Evolutionary conservation across 2,329 filamentous ascomycete species (phyloP), one percentile per base, ranked within the genome.

Genomic region (Orbilia javanica): DNA sequence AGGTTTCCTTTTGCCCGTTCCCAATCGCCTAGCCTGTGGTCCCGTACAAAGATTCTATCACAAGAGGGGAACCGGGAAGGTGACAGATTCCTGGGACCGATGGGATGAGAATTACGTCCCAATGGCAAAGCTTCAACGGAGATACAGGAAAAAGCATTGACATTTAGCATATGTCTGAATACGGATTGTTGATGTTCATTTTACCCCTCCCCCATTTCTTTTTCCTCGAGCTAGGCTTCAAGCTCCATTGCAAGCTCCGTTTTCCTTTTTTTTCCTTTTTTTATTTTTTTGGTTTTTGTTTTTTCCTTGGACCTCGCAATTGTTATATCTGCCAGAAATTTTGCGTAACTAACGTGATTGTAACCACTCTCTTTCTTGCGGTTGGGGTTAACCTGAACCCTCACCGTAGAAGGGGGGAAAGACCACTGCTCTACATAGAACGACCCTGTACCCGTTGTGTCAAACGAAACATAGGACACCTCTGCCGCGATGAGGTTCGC

Each of bases 401-500:
- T 81, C 82, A 83, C 66, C 66, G 72, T 71, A 36, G 52, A 76
- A 74, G 80, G 82, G 85, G 96, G 11, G 20, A 65, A 39, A 50
- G 46, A 71, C 74, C 75, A 62, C 65, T 75, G 75, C 79, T 79
- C 70, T 80, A 80, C 80, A 74, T 70, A 82, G 93, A 97, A 87
- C 91, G 96, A 84, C 96, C 96, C 83, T 99, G 96, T 88, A 95
- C 93, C 82, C 90, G 96, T 86, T 99, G 96, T 87, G 93, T 98
- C 86, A 99, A 98, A 86, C 91, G 96, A 83, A 97, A 97, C 86
- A 99, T 99, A 84, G 96, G 95, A 82, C 96, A 99, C 85, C 88
- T 99, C 81, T 99, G 96, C 85, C 96, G 97, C 86, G 96, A 99
- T 85, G 96, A 98, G 85, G 95, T 94, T 81, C 91, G 95, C 84